phyloP scores from a whole-genome alignment of 169 alveolate species.

The Plasmodium sp. region DNA sequence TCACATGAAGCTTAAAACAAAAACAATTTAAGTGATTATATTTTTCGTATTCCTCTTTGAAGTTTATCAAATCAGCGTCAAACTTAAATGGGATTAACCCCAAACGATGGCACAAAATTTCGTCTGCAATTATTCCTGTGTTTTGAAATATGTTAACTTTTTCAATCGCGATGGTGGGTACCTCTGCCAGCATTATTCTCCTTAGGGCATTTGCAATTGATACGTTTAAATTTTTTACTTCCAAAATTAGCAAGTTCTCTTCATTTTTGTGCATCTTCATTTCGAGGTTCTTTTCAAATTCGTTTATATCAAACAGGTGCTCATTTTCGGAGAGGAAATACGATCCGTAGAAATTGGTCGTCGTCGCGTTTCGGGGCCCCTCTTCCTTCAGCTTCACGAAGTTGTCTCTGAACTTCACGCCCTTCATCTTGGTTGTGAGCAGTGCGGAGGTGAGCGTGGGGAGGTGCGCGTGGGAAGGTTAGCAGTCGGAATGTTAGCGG shows the following conservation, averaged over 20 bases:
- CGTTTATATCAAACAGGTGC: conserved; percentile 26
- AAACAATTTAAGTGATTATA: conserved; percentile 83
- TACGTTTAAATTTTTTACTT: conserved; percentile 91
- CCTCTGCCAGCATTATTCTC: conserved; percentile 96
- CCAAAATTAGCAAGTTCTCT: conserved; percentile 78
- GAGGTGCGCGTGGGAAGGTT: background rate
- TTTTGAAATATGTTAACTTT: conserved; percentile 90
- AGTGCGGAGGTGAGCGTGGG: background rate
- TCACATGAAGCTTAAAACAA: conserved; percentile 88
- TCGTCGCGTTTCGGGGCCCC: conserved; percentile 68
- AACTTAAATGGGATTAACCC: conserved; percentile 97
- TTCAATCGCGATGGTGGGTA: conserved; percentile 97
- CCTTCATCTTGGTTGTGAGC: conserved; percentile 1
- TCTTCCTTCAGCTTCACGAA: conserved; percentile 35
- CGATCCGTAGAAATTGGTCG: conserved; percentile 68
- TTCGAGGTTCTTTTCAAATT: conserved; percentile 73
- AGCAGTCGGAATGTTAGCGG: too few relatives aligned
- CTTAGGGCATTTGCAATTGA: conserved; percentile 96
- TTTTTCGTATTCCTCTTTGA: conserved; percentile 80
- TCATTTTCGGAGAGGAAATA: conserved; percentile 54
- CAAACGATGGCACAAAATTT: conserved; percentile 97
- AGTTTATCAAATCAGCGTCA: conserved; percentile 93
- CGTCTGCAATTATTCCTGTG: conserved; percentile 97
- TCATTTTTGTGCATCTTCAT: conserved; percentile 79
- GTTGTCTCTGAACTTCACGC: conserved; percentile 28